Percentiles rank a stretch among this genome's conserved stretches.
These are phyloP conservation scores for Anthracocystis setariae DNA, from an alignment of 1,284 basidiomycete genomes.

Conservation along the genomic window DNA sequence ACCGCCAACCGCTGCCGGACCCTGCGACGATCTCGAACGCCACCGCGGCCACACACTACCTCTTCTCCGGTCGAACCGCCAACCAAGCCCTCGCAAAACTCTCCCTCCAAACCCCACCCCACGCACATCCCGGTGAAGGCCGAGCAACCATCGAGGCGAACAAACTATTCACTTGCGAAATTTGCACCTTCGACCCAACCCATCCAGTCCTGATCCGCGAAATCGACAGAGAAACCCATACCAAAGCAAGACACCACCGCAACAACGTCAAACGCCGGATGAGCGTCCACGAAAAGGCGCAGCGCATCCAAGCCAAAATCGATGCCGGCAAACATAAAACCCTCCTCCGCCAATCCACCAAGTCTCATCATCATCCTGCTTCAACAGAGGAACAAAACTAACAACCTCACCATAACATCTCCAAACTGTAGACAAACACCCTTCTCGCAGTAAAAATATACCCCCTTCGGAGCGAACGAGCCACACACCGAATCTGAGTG, in stretches of 20 bases:
- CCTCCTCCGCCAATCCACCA: neutral
- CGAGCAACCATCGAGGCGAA: constrained; percentile 33
- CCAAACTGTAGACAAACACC: no score
- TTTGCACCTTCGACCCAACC: constrained; percentile 76
- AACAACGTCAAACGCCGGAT: constrained; percentile 25
- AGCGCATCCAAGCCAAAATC: constrained; percentile 12
- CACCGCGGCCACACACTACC: constrained; percentile 71
- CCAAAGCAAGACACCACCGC: constrained; percentile 19
- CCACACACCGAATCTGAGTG: neutral
- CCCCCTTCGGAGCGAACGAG: constrained; percentile 32
- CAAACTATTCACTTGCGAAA: constrained; percentile 71
- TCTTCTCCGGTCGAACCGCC: constrained; percentile 5
- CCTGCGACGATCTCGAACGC: constrained; percentile 73
- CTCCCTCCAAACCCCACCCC: constrained; percentile 68
- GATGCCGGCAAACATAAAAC: neutral
- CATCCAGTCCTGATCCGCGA: constrained; percentile 81
- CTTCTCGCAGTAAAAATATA: constrained; percentile 3
- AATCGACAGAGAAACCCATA: constrained; percentile 74
- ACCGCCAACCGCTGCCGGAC: constrained; percentile 72
- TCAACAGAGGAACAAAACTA: neutral
- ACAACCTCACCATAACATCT: no score
- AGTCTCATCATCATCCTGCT: neutral
- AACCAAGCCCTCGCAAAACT: constrained; percentile 70
- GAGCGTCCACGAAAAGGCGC: constrained; percentile 11
- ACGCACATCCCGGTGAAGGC: constrained; percentile 28